Evolutionary conservation across 2,329 filamentous ascomycete genomes (phyloP), one percentile per base, ranked within the genome.

Genomic region (Stylonectria norvegica): DNA sequence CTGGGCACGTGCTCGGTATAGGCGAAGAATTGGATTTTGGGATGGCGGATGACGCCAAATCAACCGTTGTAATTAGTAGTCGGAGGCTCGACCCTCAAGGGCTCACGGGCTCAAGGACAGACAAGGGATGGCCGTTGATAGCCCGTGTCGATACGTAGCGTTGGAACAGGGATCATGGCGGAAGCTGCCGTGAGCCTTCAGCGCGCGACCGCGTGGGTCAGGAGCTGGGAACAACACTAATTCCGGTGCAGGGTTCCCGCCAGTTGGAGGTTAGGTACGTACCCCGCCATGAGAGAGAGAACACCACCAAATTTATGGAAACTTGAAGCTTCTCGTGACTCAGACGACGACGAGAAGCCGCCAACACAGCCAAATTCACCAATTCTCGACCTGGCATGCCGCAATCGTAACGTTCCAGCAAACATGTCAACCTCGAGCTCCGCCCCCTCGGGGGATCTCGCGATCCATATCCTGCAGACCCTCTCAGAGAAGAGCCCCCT

Each of bases 401-500:
- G 16, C 25, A 20, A 16, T 14, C 19, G 15, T 18, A 30, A 11
- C 4, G 43, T 38, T 28, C 40, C 32, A 35, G 23, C 32, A 38
- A 64, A 41, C 41, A 77, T 77, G 73, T 67, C 69, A 49, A 64
- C 60, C 52, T 60, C 60, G 50, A 64, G 57, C 50, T 48, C 52
- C 38, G 55, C 47, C 34, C 57, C 65, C 20, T 57, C 59, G 34
- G 70, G 70, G 63, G 83, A 88, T 60, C 70, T 89, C 58, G 73
- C 78, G 45, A 70, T 73, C 41, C 71, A 79, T 56, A 73, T 90
- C 52, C 76, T 91, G 55, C 75, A 81, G 46, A 76, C 78, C 40
- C 72, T 91, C 55, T 75, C 75, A 62, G 70, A 77, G 56, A 67
- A 78, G 47, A 78, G 82, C 52, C 76, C 83, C 32, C 69, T 90